Base-by-base conservation (phyloP, 768 basidiomycete genomes). In the Calocera viscosa region DNA sequence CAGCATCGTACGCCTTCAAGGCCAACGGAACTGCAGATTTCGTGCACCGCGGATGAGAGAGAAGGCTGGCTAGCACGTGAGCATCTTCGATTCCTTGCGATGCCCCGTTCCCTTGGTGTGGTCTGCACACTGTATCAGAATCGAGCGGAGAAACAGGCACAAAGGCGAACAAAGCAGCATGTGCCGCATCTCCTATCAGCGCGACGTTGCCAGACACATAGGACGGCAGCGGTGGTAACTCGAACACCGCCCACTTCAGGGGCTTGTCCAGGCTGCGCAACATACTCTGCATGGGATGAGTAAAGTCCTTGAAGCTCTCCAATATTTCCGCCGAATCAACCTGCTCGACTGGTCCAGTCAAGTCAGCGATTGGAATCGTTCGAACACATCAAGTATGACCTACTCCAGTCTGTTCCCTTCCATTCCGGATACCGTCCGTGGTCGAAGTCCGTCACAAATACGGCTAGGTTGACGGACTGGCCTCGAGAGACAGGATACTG, bases 91-190 rank as follows among this genome's bases (percentile, higher is more conserved):
- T 78, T 1, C 82, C 84, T 74, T 86, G 84, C 8, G 84, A 82
- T 8, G 82, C 82, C 1, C 84, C 84, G 0, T 83, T 79, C 1
- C 83, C 84, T 11, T 85, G 74, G 72, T 85, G 83, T 0, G 85
- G 84, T 22, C 53, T 60, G 26, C 53, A 7, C 53, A 8, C 19
- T 14, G 53, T 16, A n/a, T 28, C 26, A 60, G 26, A 11, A 32
- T 19, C 14, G 14, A 16, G 10, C 24, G 2, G 53, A 60, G 14
- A 60, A 60, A 26, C 14, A 60, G 2, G 53, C 11, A 16, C n/a
- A n/a, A n/a, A 28, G 8, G 2, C 53, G 24, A 26, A 60, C 53
- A 22, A 5, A 2, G 53, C 24, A 28, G 53, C 53, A 60, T 60
- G 53, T 5, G 53, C 53, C 30, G 53, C 53, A 60, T 60, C 53